phyloP scores from a whole-genome alignment of 305 asterid genomes.

The Ruellia speciosa region DNA sequence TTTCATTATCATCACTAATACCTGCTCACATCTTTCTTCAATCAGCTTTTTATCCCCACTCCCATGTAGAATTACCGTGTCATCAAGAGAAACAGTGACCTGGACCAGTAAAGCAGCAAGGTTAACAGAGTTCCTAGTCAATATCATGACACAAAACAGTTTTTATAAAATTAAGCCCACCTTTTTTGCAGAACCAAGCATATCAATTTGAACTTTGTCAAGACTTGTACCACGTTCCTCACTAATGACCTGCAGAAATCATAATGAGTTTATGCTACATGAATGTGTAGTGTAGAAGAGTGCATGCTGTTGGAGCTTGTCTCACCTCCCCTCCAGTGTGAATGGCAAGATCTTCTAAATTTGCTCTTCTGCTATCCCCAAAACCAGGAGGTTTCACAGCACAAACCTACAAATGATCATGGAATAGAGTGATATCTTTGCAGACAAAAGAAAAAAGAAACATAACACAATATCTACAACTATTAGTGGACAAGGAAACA shows the following conservation, averaged over 20 bases:
- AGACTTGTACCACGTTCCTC: constrained; percentile 61
- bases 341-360: constrained; percentile 79
- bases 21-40: constrained; percentile 96
- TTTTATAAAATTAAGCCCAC: constrained; percentile 30
- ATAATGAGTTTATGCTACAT: constrained; percentile 19
- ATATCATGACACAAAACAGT: constrained; percentile 2
- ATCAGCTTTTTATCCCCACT: constrained; percentile 79
- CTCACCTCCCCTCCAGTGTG: constrained; percentile 87
- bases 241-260: constrained; percentile 59
- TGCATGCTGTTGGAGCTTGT: constrained; percentile 19
- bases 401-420: constrained; percentile 52
- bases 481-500: too few species aligned
- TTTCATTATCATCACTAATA: constrained; percentile 21
- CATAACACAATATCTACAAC: too few species aligned
- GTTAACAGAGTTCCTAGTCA: constrained; percentile 19
- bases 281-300: constrained; percentile 10
- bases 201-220: constrained; percentile 51
- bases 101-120: constrained; percentile 27
- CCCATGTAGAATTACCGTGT: constrained; percentile 76
- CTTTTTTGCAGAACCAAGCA: constrained; percentile 90
- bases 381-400: constrained; percentile 95
- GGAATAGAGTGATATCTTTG: background rate
- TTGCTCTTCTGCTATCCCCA: constrained; percentile 79
- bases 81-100: constrained; percentile 78
- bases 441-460: background rate